Conservation (phyloP, 2,329 filamentous ascomycete species). For the Cladosporium velox region DNA sequence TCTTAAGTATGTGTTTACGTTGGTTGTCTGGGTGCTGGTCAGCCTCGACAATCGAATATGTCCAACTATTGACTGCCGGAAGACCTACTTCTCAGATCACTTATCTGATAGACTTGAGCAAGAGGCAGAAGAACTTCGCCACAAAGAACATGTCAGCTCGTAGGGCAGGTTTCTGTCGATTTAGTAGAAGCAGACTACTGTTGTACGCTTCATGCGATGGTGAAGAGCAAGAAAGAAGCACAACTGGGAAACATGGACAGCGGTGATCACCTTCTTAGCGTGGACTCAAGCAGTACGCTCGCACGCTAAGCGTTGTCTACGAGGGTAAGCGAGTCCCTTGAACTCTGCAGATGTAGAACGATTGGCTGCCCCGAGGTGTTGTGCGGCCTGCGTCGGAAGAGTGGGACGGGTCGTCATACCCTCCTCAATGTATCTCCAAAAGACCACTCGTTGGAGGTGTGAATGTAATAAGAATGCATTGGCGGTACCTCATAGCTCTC, state of each 20-base stretch:
- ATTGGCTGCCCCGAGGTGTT: constrained; percentile 15
- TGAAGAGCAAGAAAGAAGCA: constrained; percentile 3
- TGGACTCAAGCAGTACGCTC: not conserved
- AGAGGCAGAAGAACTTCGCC: constrained; percentile 35
- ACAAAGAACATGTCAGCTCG: constrained; percentile 12
- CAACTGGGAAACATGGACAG: not conserved
- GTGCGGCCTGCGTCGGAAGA: constrained; percentile 2
- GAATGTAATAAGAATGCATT: not conserved
- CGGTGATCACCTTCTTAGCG: constrained; percentile 10
- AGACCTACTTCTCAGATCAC: not conserved
- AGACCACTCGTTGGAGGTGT: not conserved
- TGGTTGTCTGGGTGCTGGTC: not conserved
- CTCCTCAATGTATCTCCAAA: not conserved
- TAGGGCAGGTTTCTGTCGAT: not conserved
- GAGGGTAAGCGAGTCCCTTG: not conserved
- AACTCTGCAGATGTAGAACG: not conserved
- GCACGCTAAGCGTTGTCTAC: not conserved
- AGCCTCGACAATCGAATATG: not conserved
- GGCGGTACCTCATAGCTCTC: not conserved
- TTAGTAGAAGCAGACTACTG: not conserved
- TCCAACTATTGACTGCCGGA: not conserved
- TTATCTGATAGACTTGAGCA: constrained; percentile 38
- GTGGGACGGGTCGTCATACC: not conserved
- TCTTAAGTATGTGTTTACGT: not conserved
- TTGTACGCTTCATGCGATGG: not conserved